Evolutionary conservation across 306 rosid species (phyloP), one percentile per base, ranked within the genome.

Genomic region (Ormosia emarginata): DNA sequence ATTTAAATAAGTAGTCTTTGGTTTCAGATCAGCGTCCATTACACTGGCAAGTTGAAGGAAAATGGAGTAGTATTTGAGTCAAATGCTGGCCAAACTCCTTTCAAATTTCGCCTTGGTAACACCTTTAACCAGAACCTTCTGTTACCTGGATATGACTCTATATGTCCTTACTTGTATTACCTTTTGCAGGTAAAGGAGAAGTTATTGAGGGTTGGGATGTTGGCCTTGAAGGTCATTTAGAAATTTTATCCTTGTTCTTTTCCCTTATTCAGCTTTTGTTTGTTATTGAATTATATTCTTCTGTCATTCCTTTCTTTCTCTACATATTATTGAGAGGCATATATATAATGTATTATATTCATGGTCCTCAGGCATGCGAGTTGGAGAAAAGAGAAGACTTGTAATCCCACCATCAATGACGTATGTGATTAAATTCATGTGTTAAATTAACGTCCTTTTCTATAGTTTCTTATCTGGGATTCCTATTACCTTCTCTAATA

Each of bases 81-180:
- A 3, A 86, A 83, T 82, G 82, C 80, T 13, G 88, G 79, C 18
- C 37, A 68, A 10, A 78, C 83, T 84, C 97, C 94, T 67, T 81
- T 18, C 59, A 95, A 93, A 87, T 95, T 95, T 72, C 95, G 98
- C 84, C 87, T 95, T 82, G 98, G 98, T 95, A 89, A 66, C 32
- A 41, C 65, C 30, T 61, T 70, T 15, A 65, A 30, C 77, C 32
- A 15, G 43, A 57, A 33, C 65, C 77, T 40, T 47, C 64, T 33
- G 44, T 71, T 55, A 57, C 43, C 53, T 49, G 34, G 32, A 55
- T 66, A 34, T 39, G 56, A 49, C 39, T 75, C 49, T 18, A 4
- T 75, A 24, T 61, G 2, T 74, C 49, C 57, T 84, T 83, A 82
- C 78, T 17, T 37, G 36, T 36, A 41, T 87, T 71, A 67, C 70